A percentile compares a stretch with the other conserved stretches of the same genome.
Evolutionary conservation across 2,329 filamentous ascomycete species (phyloP).

Genomic region (Periglandula ipomoeae): DNA sequence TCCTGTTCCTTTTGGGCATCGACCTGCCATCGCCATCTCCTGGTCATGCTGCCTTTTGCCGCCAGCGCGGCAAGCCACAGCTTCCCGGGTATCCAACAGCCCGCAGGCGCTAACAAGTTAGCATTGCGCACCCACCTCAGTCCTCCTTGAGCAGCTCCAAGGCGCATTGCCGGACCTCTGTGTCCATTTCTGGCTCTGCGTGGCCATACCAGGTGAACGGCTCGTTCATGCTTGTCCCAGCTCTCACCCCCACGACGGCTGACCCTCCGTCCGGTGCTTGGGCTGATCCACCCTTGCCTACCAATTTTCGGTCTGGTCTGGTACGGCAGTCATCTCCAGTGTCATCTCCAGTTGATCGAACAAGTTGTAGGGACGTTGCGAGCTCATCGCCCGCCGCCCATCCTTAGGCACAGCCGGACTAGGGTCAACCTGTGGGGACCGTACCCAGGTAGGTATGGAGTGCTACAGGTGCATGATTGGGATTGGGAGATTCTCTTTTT

Average conservation of each 20-base stretch:
- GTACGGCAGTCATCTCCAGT: neutral
- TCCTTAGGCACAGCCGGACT: neutral
- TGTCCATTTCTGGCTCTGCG: conserved; percentile 5
- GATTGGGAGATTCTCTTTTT: no score
- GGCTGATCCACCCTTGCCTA: neutral
- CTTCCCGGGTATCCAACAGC: conserved; percentile 7
- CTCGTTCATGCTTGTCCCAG: conserved; percentile 3
- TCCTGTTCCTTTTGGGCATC: conserved; percentile 5
- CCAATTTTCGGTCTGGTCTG: neutral
- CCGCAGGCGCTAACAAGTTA: conserved; percentile 5
- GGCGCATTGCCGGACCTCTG: conserved; percentile 1
- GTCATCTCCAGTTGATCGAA: neutral
- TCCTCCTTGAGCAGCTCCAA: neutral
- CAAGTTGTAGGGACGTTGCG: conserved; percentile 5
- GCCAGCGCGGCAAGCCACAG: neutral
- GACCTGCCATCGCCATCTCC: neutral
- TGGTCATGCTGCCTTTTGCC: conserved; percentile 6
- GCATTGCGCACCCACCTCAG: conserved; percentile 6
- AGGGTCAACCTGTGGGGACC: neutral
- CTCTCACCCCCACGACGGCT: neutral
- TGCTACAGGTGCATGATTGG: neutral
- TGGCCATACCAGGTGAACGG: neutral
- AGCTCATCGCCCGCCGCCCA: neutral
- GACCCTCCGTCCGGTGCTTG: neutral
- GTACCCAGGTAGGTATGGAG: neutral